phyloP scores from a whole-genome alignment of 495 filamentous ascomycete species.

The Schizothecium vesticola region DNA sequence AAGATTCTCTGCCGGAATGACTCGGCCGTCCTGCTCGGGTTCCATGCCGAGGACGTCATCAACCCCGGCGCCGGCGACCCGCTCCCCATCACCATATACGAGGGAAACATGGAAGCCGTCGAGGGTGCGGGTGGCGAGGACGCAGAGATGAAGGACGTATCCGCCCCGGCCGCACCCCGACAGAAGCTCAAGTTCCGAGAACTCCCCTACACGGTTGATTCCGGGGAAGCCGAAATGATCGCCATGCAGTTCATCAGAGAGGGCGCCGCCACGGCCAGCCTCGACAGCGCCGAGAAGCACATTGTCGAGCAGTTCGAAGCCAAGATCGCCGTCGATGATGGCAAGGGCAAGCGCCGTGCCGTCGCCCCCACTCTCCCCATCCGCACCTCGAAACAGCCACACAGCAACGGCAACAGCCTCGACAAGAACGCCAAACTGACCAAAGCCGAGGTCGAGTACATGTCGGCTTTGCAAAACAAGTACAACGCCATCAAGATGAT shows the following conservation, averaged over 20 bases:
- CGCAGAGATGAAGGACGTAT: conserved; percentile 70
- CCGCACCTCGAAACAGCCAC: conserved; percentile 16
- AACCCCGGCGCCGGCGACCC: conserved; percentile 60
- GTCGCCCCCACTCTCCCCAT: conserved; percentile 21
- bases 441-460: conserved; percentile 70
- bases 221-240: conserved; percentile 96
- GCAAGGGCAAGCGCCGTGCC: conserved; percentile 45
- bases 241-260: conserved; percentile 84
- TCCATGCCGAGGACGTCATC: conserved; percentile 62
- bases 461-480: conserved; percentile 69
- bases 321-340: conserved; percentile 35
- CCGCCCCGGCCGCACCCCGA: conserved; percentile 40
- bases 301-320: conserved; percentile 28
- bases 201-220: conserved; percentile 82
- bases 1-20: conserved; percentile 78
- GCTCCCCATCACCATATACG: conserved; percentile 85
- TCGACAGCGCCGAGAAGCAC: conserved; percentile 35
- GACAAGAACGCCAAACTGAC: conserved; percentile 53
- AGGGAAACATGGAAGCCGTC: conserved; percentile 68
- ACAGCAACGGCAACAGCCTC: conserved; percentile 13
- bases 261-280: conserved; percentile 71
- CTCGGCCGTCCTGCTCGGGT: conserved; percentile 77
- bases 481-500: conserved; percentile 90
- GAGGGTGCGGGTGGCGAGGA: conserved; percentile 47
- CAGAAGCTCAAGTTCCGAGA: conserved; percentile 70